Percentiles rank a stretch among this genome's conserved stretches.
Conservation (phyloP, 257 asterid genomes). For the Rhazya stricta region DNA sequence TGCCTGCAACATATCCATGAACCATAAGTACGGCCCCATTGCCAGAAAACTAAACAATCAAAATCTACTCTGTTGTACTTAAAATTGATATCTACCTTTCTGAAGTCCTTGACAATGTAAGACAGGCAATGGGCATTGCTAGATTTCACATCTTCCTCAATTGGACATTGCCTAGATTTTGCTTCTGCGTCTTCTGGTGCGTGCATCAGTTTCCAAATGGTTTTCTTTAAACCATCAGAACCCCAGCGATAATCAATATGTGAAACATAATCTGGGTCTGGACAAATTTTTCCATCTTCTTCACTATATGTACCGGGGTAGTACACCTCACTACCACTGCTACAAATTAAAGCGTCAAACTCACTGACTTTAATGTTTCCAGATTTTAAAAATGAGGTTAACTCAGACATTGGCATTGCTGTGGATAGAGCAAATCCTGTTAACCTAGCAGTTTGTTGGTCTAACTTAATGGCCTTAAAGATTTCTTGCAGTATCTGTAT, state of each 20-base stretch:
- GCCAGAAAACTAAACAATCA: not conserved
- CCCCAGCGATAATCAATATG: constrained; percentile 94
- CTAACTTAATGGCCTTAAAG: constrained; percentile 51
- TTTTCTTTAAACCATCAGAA: constrained; percentile 65
- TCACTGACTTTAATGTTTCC: constrained; percentile 52
- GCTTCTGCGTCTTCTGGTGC: constrained; percentile 33
- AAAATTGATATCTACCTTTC: constrained; percentile 36
- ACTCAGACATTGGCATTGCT: constrained; percentile 61
- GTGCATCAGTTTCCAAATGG: constrained; percentile 75
- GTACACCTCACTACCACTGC: constrained; percentile 78
- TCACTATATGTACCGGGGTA: constrained; percentile 55
- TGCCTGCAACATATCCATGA: constrained; percentile 37
- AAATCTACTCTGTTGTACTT: not conserved
- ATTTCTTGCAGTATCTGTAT: constrained; percentile 44
- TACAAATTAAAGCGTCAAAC: constrained; percentile 73
- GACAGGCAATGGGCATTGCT: constrained; percentile 75
- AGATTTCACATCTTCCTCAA: constrained; percentile 54
- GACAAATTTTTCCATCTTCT: constrained; percentile 47
- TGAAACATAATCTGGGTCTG: constrained; percentile 61
- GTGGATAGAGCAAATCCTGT: constrained; percentile 69
- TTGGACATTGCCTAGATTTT: constrained; percentile 22
- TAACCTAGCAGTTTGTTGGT: constrained; percentile 39
- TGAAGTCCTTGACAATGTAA: constrained; percentile 56
- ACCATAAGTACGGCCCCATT: not conserved
- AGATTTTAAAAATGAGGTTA: constrained; percentile 44